Evolutionary conservation across 2,329 filamentous ascomycete genomes (phyloP), one percentile per base, ranked within the genome.

Genomic region (Parastagonospora nodorum): DNA sequence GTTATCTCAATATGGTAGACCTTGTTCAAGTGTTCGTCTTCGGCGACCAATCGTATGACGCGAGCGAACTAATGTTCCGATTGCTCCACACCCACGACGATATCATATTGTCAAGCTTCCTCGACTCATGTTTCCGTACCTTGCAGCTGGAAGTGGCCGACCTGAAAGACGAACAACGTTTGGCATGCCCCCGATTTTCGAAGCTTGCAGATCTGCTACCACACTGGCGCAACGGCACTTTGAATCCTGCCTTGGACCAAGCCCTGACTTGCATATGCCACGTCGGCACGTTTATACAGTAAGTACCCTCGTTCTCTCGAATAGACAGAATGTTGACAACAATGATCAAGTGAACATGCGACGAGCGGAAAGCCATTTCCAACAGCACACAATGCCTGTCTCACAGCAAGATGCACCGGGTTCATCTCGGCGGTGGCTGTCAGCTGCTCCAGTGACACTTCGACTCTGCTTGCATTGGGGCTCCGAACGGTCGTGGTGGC

Each of bases 391-490:
- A 37, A 45, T 16, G 43, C 43, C 15, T 45, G 43, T 29, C 10
- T 48, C 28, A 40, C 29, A 4, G 45, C 36, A 41, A 27, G 36
- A 27, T 48, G 45, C 29, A 48, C 45, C 14, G 45, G 45, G 5
- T 33, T 40, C 15, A 14, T 48, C n/a, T 40, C 45, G 10, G 14
- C 45, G n/a, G 30, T 40, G 24, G 45, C 45, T 24, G 36, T 41
- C 14, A 42, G 45, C 29, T 48, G 45, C 36, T 41, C 36, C 4
- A 32, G 27, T 29, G 41, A 42, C 41, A 12, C 29, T 11, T n/a
- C 31, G 24, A 14, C 41, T 12, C 16, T 48, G 8, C 14, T 42
- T 16, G 6, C 15, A 8, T 28, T 48, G 28, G 45, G 36, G 9
- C 7, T 40, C 4, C 24, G 33, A 33, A 28, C 30, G 3, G 36